Evolutionary conservation across 2,329 filamentous ascomycete genomes (phyloP).

Genomic region (Penicillium sp.): DNA sequence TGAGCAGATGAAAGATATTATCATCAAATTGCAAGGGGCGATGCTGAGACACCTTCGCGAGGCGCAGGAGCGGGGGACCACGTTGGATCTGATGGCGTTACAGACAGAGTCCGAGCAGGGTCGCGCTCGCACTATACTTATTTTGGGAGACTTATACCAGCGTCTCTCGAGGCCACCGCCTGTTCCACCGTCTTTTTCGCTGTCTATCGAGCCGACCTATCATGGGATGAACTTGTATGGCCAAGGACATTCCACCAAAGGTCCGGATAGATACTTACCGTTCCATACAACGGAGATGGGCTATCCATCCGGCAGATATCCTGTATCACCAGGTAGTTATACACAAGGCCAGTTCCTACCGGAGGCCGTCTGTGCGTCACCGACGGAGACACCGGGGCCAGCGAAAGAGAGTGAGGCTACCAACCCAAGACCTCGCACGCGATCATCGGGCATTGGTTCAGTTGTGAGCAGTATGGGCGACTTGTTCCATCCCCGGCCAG

Average conservation of each 20-base stretch:
- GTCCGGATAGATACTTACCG: background rate
- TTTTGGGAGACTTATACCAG: constrained; percentile 31
- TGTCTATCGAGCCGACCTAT: constrained; percentile 3
- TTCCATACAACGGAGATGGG: background rate
- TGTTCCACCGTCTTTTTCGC: background rate
- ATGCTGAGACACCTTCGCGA: constrained; percentile 29
- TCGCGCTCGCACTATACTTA: constrained; percentile 29
- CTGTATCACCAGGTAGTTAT: background rate
- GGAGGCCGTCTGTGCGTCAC: background rate
- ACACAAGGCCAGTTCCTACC: background rate
- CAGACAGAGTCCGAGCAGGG: constrained; percentile 31
- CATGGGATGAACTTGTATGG: background rate
- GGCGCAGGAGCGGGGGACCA: constrained; percentile 25
- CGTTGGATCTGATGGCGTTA: constrained; percentile 26
- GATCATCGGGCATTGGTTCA: constrained; percentile 1
- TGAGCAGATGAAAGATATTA: constrained; percentile 34
- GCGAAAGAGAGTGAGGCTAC: background rate
- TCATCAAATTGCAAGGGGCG: constrained; percentile 31
- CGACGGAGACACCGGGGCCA: background rate
- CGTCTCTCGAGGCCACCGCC: constrained; percentile 9
- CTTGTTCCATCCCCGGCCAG: background rate
- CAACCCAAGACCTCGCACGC: background rate
- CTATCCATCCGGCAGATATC: background rate
- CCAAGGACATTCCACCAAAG: background rate
- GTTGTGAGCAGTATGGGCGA: background rate